Evolutionary conservation across 2,329 filamentous ascomycete species (phyloP).

Genomic region (Aspergillus hiratsukae): DNA sequence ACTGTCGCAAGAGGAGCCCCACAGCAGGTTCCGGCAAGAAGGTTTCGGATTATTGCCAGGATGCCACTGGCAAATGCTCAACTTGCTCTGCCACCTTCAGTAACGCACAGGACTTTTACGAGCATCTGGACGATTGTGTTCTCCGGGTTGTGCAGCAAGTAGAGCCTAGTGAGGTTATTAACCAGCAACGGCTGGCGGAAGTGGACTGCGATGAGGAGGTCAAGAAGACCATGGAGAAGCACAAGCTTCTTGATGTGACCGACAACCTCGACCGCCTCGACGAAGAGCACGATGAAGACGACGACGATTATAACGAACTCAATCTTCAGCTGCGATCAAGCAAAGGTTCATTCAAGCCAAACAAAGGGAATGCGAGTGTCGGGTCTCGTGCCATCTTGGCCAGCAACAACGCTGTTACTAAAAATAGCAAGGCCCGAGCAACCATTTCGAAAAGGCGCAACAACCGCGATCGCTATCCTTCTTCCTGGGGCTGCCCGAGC

Average conservation of each 20-base stretch:
- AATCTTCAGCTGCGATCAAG: conserved; percentile 41
- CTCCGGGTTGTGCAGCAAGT: conserved; percentile 59
- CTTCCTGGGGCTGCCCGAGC: conserved; percentile 86
- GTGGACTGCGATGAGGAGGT: conserved; percentile 58
- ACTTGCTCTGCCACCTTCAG: conserved; percentile 82
- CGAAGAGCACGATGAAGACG: conserved; percentile 52
- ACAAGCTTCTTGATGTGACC: conserved; percentile 49
- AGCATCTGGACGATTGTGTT: conserved; percentile 76
- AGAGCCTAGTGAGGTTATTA: conserved; percentile 55
- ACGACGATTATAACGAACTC: conserved; percentile 53
- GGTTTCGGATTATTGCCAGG: conserved; percentile 65
- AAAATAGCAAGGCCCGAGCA: conserved; percentile 67
- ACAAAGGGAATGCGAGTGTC: conserved; percentile 50
- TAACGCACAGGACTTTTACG: conserved; percentile 93
- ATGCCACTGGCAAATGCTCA: conserved; percentile 82
- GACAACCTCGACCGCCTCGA: conserved; percentile 48
- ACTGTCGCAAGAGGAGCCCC: conserved; percentile 73
- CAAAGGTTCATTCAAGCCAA: conserved; percentile 44
- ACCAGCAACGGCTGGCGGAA: conserved; percentile 51
- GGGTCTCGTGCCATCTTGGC: conserved; percentile 49
- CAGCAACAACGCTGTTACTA: conserved; percentile 42
- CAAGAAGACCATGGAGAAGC: conserved; percentile 54
- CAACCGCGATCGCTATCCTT: conserved; percentile 88
- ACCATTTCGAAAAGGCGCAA: conserved; percentile 64
- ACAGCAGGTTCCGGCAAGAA: conserved; percentile 52